Conservation (phyloP, 2,329 filamentous ascomycete species). For the Xenoacremonium recifei region DNA sequence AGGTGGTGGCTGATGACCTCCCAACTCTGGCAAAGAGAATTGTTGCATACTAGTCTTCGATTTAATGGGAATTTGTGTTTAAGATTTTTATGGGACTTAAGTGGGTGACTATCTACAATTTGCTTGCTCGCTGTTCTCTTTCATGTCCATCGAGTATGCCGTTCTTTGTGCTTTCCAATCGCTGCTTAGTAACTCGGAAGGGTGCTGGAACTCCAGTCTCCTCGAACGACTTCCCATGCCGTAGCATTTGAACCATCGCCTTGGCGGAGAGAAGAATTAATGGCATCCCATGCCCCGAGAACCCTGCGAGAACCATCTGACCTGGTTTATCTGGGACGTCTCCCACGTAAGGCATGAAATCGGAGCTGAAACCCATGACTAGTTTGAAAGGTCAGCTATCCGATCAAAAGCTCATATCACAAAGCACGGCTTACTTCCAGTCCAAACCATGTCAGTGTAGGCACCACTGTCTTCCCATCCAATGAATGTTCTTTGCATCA, state of each 20-base stretch:
- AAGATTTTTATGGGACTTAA: too few species aligned
- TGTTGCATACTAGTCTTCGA: too few species aligned
- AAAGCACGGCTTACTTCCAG: conserved; percentile 3
- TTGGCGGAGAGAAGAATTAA: conserved; percentile 41
- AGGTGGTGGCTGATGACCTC: conserved; percentile 46
- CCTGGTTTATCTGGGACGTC: conserved; percentile 30
- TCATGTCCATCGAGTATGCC: conserved; percentile 4
- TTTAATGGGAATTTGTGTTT: too few species aligned
- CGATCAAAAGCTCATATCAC: background rate
- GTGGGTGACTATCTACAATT: too few species aligned
- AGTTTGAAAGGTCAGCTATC: background rate
- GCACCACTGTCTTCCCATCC: conserved; percentile 6
- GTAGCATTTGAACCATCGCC: conserved; percentile 40
- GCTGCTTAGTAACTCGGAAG: conserved; percentile 31
- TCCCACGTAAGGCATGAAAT: conserved; percentile 43
- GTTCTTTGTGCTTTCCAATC: conserved; percentile 17
- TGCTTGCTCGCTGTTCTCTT: too few species aligned
- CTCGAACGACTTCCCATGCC: conserved; percentile 29
- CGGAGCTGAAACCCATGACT: conserved; percentile 41
- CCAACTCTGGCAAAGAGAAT: conserved; percentile 46
- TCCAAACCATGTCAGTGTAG: conserved; percentile 2
- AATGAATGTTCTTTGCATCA: conserved; percentile 2
- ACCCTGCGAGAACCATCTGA: conserved; percentile 45
- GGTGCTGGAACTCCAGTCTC: conserved; percentile 35
- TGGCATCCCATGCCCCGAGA: conserved; percentile 51